Evolutionary conservation across 2,329 filamentous ascomycete genomes (phyloP), one percentile per base, ranked within the genome.

Genomic region (Zymoseptoria pseudotritici): DNA sequence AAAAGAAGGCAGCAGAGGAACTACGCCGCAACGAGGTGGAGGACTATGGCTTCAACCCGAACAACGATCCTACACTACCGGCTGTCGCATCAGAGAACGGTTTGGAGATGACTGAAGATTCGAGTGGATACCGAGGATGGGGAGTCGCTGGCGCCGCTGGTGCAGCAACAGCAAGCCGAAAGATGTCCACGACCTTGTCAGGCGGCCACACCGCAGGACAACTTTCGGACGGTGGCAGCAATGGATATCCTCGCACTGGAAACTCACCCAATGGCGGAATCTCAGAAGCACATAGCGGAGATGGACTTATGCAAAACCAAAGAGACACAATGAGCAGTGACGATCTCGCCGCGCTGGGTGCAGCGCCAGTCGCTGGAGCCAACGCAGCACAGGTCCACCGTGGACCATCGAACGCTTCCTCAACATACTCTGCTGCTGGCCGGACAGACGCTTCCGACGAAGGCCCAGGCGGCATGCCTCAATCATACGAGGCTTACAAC

Each of bases 11-110:
- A 64, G 89, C 88, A 13, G 91, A 94, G 71, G 94, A 97, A 72
- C 86, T 92, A 69, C 85, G 94, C 55, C 85, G 92, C 64, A 97
- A 97, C 78, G 94, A 99, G 76, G 91, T 97, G 10, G 93, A 97
- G 74, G 94, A 97, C 72, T 97, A 97, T 73, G 88, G 89, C 31
- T 97, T 92, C 80, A 97, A 97, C 74, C 94, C 94, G n/a, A 97
- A 97, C 76, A 87, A 91, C 61, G 92, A 97, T 72, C 91, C 92
- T 0, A 91, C 89, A 0, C 80, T 96, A 11, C 85, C 85, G 7
- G 80, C 81, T 9, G 76, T 80, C 56, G 79, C 83, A 77, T 75
- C 73, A 50, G 78, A 78, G 55, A 75, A 71, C 8, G 84, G 82
- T 57, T 82, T 82, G 57, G 77, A 93, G 73, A 91, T 92, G 87